Evolutionary conservation across 305 asterid species (phyloP), one percentile per base, ranked within the genome.

Genomic region (Fraxinus sp.): DNA sequence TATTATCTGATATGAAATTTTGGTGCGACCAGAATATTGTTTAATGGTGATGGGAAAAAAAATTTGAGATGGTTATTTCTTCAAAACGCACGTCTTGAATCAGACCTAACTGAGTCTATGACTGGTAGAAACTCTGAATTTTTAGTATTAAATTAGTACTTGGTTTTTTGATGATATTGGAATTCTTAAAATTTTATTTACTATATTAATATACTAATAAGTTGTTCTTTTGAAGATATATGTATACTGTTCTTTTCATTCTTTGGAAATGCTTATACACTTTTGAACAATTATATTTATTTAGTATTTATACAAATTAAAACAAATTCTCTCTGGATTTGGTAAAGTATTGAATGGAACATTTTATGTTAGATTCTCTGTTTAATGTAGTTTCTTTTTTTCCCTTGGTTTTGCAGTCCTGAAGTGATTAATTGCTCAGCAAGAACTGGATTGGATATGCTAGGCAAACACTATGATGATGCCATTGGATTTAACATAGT

Each of bases 381-480:
- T 80, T 35, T 84, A 62, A 66, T 78, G 24, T 62, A 18, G 33
- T 43, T 30, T 75, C 30, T 64, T 84, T 3, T 41, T 78, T 24
- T 9, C 24, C 49, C 0, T 36, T 20, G 8, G 35, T 75, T 81
- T 80, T 89, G 88, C 92, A 96, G 98, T 77, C 99, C 99, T 46
- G 93, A 92, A 9, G 90, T 92, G 62, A 95, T 96, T 77, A 92
- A 96, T 87, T 91, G 97, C 90, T 91, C 98, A 0, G 98, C 99
- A 30, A 90, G 98, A 82, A 96, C 99, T 62, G 98, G 98, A 77
- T 85, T 96, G 92, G 98, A 96, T 83, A 79, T 90, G 94, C 87
- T 96, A 62, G 89, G 92, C 81, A 90, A 92, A 82, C 99, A 93
- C 86, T 95, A 95, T 37, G 92, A 94, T 35, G 97, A 95, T 83